Evolutionary conservation across 75 land plant genomes (phyloP).

Genomic region (Picea glauca): DNA sequence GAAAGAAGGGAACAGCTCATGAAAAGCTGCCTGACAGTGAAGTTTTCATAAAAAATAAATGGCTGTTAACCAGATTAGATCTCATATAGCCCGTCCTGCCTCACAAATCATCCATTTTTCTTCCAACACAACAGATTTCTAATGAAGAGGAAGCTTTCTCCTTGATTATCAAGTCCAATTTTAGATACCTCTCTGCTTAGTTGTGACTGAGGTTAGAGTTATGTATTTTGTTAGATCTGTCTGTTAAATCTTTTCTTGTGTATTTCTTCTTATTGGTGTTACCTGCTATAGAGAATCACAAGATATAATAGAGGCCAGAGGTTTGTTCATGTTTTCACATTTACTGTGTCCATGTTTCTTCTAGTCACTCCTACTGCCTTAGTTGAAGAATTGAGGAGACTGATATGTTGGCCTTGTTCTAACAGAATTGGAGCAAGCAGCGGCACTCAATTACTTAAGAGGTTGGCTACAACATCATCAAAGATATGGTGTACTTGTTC

Average conservation of each 20-base stretch:
- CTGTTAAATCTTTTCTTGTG: neutral
- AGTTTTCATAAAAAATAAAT: no score
- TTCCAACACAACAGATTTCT: no score
- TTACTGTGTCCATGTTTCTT: neutral
- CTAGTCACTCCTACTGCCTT: neutral
- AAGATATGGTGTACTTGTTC: conserved; percentile 67
- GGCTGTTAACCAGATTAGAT: no score
- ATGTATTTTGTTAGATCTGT: neutral
- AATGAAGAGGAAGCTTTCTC: no score
- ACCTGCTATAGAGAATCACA: neutral
- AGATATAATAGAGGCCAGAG: neutral
- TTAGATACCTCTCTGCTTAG: neutral
- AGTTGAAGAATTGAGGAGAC: neutral
- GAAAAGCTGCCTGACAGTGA: no score
- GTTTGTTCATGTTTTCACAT: neutral
- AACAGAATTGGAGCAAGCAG: conserved; percentile 85
- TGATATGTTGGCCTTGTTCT: neutral
- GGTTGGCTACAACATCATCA: conserved; percentile 91
- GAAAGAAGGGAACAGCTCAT: no score
- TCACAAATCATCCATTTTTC: no score
- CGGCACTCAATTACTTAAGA: conserved; percentile 78
- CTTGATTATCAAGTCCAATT: no score
- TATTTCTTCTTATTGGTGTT: neutral
- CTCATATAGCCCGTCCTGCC: no score
- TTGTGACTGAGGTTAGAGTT: neutral